phyloP scores from a whole-genome alignment of 2,329 filamentous ascomycete genomes.

The Zymoseptoria passerinii region DNA sequence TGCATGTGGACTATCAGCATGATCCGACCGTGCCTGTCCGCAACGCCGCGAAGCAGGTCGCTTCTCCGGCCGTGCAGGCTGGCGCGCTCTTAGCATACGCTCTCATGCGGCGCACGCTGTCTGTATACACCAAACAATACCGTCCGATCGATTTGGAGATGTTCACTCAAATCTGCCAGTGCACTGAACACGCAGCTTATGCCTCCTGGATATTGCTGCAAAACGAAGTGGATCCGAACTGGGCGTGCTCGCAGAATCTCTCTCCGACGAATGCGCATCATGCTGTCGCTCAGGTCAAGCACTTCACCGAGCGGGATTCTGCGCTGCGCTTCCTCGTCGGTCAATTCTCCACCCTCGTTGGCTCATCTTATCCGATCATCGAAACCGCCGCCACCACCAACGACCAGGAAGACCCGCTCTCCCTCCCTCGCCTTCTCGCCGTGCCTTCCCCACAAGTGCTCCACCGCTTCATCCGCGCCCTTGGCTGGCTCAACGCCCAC shows the following conservation, averaged over 20 bases:
- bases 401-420: background rate
- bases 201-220: constrained; percentile 14
- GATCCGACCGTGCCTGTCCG: background rate
- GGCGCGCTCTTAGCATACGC: constrained; percentile 18
- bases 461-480: constrained; percentile 54
- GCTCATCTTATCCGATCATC: background rate
- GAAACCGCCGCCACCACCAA: background rate
- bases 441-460: constrained; percentile 41
- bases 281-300: background rate
- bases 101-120: constrained; percentile 12
- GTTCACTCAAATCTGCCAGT: constrained; percentile 27
- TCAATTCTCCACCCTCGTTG: background rate
- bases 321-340: background rate
- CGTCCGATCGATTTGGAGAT: constrained; percentile 29
- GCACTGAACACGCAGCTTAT: constrained; percentile 26
- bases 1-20: background rate
- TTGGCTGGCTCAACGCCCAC: constrained; percentile 54
- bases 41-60: background rate
- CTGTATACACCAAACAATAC: constrained; percentile 7
- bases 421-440: constrained; percentile 31
- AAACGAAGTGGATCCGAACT: background rate
- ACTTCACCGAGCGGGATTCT: background rate
- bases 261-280: background rate
- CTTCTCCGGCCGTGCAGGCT: background rate
- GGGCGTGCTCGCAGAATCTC: background rate